Evolutionary conservation across 2,329 filamentous ascomycete genomes (phyloP).

Genomic region (Canariomyces notabilis): DNA sequence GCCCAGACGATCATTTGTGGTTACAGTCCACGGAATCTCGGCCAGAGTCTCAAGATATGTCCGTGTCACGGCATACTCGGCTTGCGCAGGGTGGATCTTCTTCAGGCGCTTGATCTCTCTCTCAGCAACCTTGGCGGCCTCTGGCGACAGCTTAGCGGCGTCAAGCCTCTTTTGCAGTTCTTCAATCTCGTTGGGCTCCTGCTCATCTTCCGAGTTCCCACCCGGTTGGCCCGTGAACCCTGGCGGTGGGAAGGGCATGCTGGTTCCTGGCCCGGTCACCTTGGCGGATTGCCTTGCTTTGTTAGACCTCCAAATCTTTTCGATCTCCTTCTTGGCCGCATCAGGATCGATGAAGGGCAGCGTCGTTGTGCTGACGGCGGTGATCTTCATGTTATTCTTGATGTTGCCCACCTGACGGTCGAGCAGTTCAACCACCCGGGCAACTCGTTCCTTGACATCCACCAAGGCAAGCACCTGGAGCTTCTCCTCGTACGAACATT

Average conservation of each 20-base stretch:
- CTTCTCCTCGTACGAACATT: slow-evolving; percentile 86
- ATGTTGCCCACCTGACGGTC: slow-evolving; percentile 76
- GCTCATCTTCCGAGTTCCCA: slow-evolving; percentile 58
- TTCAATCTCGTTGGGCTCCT: slow-evolving; percentile 84
- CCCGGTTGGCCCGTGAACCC: slow-evolving; percentile 33
- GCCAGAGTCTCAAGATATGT: slow-evolving; percentile 91
- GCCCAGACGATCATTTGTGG: slow-evolving; percentile 81
- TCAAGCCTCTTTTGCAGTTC: slow-evolving; percentile 86
- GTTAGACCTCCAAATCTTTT: slow-evolving; percentile 24
- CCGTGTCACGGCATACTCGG: slow-evolving; percentile 88
- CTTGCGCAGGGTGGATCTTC: slow-evolving; percentile 94
- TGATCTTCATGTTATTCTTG: slow-evolving; percentile 83
- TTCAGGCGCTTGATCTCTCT: slow-evolving; percentile 81
- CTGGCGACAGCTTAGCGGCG: slow-evolving; percentile 71
- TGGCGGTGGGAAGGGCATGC: slow-evolving; percentile 27
- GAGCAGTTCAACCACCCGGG: slow-evolving; percentile 77
- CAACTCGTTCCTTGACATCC: slow-evolving; percentile 70
- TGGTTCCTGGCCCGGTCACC: slow-evolving; percentile 20
- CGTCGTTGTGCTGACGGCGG: slow-evolving; percentile 64
- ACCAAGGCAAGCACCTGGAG: slow-evolving; percentile 78
- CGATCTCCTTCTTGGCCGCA: slow-evolving; percentile 4
- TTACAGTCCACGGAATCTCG: slow-evolving; percentile 86
- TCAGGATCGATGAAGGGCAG: slow-evolving; percentile 45
- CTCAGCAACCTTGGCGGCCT: slow-evolving; percentile 86
- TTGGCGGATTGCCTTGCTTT: slow-evolving; percentile 27